Percentiles rank a stretch among this genome's conserved stretches.
Evolutionary conservation across 257 asterid species (phyloP).

Genomic region (Echium plantagineum): DNA sequence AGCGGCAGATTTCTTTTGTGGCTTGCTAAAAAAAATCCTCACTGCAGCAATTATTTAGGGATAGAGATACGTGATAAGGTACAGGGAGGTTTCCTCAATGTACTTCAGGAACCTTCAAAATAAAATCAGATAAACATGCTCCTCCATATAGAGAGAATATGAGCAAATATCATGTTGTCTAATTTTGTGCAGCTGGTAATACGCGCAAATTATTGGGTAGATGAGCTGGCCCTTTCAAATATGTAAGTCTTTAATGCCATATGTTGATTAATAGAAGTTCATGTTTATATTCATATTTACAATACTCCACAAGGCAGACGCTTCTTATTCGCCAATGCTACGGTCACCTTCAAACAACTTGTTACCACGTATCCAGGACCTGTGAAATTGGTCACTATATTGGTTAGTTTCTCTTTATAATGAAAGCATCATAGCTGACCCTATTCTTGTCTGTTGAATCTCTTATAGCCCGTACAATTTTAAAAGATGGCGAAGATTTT

Average conservation of each 20-base stretch:
- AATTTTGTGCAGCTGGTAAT: conserved; percentile 54
- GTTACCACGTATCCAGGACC: conserved; percentile 87
- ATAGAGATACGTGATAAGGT: conserved; percentile 88
- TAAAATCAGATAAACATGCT: conserved; percentile 3
- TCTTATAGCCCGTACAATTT: conserved; percentile 1
- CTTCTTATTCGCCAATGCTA: conserved; percentile 69
- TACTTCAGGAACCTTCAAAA: conserved; percentile 7
- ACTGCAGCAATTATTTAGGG: conserved; percentile 62
- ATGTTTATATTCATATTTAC: conserved; percentile 9
- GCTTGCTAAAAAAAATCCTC: conserved; percentile 55
- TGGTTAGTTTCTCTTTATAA: conserved; percentile 45
- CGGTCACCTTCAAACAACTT: conserved; percentile 62
- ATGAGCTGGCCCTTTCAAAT: conserved; percentile 57
- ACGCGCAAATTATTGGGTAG: conserved; percentile 75
- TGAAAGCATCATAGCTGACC: conserved; percentile 4
- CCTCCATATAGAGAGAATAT: conserved; percentile 11
- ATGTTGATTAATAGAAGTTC: conserved; percentile 9
- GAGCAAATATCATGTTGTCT: conserved; percentile 5
- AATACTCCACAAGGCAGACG: conserved; percentile 42
- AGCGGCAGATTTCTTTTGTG: conserved; percentile 87
- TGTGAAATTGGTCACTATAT: conserved; percentile 56
- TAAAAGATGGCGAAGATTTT: not conserved
- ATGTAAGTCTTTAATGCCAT: conserved; percentile 42
- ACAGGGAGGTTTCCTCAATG: conserved; percentile 17
- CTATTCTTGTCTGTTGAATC: conserved; percentile 3